These are phyloP conservation scores for Russula compacta DNA, from an alignment of 768 basidiomycete species.

Conservation along the genomic window DNA sequence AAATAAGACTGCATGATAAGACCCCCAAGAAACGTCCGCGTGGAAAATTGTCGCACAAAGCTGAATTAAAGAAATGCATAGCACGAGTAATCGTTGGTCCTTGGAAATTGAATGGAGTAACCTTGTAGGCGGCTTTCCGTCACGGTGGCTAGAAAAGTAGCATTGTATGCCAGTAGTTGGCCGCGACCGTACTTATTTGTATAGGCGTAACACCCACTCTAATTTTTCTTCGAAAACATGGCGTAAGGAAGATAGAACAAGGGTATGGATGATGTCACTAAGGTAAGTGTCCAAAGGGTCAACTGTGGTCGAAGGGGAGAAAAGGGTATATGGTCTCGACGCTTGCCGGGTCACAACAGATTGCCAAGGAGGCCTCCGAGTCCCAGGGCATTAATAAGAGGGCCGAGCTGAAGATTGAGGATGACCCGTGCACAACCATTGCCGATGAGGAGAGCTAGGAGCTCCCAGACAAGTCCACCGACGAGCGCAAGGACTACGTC, in stretches of 20 bases:
- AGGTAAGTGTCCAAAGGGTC: not conserved
- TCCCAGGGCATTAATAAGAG: not conserved
- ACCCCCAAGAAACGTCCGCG: too few species aligned
- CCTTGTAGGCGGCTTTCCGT: too few species aligned
- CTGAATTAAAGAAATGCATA: too few species aligned
- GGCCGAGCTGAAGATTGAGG: not conserved
- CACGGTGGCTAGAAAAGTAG: too few species aligned
- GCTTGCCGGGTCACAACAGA: not conserved
- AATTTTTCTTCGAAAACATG: not conserved
- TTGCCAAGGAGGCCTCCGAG: not conserved
- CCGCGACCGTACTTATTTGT: too few species aligned
- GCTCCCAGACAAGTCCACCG: not conserved
- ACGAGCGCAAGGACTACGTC: slow-evolving; percentile 4
- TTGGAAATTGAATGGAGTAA: too few species aligned
- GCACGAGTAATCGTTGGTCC: too few species aligned
- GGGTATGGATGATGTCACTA: not conserved
- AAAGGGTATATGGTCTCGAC: not conserved
- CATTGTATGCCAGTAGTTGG: too few species aligned
- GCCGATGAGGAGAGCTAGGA: slow-evolving; percentile 5
- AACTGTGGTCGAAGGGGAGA: not conserved
- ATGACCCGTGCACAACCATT: slow-evolving; percentile 4
- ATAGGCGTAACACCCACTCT: not conserved
- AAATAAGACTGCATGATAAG: too few species aligned
- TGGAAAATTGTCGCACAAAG: too few species aligned
- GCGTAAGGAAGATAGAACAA: not conserved